A percentile compares a stretch with the other conserved stretches of the same genome.
Evolutionary conservation across 2,329 filamentous ascomycete genomes (phyloP).

Genomic region (Arthrobotrys megalospora): DNA sequence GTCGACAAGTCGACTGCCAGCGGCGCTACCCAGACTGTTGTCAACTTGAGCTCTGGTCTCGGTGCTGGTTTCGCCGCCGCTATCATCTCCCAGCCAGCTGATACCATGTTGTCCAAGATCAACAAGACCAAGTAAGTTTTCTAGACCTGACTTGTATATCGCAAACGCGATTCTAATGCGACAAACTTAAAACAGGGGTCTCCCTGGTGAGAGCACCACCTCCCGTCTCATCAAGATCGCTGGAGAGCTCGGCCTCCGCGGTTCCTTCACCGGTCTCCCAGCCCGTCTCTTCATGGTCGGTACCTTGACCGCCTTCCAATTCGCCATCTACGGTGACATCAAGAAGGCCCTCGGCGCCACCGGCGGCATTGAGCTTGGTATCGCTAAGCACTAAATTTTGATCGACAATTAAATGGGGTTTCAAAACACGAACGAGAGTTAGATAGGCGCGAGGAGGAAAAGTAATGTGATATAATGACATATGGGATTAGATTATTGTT

Average conservation of each 20-base stretch:
- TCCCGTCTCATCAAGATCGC: slow-evolving; percentile 88
- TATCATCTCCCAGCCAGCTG: slow-evolving; percentile 88
- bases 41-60: slow-evolving; percentile 88
- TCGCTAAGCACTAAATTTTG: slow-evolving; percentile 42
- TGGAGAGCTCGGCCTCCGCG: slow-evolving; percentile 84
- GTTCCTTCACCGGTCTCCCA: slow-evolving; percentile 85
- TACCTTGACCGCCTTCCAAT: slow-evolving; percentile 83
- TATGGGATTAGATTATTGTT: slow-evolving; percentile 37
- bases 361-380: slow-evolving; percentile 81
- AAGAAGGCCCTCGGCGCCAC: slow-evolving; percentile 80
- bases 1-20: slow-evolving; percentile 81
- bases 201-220: slow-evolving; percentile 86
- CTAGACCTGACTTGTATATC: neutral
- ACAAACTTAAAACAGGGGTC: slow-evolving; percentile 69
- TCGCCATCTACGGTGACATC: slow-evolving; percentile 87
- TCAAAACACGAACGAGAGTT: slow-evolving; percentile 1
- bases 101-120: slow-evolving; percentile 96
- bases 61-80: slow-evolving; percentile 90
- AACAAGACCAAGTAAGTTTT: slow-evolving; percentile 82
- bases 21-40: slow-evolving; percentile 79
- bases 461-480: slow-evolving; percentile 36
- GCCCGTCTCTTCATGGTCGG: slow-evolving; percentile 83
- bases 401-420: slow-evolving; percentile 5
- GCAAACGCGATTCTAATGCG: slow-evolving; percentile 26
- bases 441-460: slow-evolving; percentile 4